phyloP scores from a whole-genome alignment of 176 grass and related monocot species.

The Avena sativa region DNA sequence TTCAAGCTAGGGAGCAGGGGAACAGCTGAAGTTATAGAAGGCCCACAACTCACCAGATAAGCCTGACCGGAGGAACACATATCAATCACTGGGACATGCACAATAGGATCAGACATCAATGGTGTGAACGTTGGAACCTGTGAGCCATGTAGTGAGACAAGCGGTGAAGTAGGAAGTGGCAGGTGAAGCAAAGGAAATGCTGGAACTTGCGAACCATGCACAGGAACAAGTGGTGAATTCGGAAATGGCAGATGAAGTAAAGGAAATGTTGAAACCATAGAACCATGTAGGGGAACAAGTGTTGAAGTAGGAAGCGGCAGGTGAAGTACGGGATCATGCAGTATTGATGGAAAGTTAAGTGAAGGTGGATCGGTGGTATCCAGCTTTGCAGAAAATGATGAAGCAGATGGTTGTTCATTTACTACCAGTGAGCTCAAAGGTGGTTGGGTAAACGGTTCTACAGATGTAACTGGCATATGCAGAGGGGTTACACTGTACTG shows the following conservation, averaged over 20 bases:
- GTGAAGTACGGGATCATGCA: constrained; percentile 69
- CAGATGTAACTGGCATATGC: constrained; percentile 45
- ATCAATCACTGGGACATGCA: constrained; percentile 91
- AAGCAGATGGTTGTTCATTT: constrained; percentile 47
- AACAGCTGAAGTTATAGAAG: constrained; percentile 70
- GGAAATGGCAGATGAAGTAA: constrained; percentile 29
- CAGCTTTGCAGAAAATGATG: constrained; percentile 52
- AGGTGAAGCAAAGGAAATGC: constrained; percentile 60
- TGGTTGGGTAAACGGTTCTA: constrained; percentile 48
- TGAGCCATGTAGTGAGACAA: constrained; percentile 66
- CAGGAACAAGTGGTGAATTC: constrained; percentile 63
- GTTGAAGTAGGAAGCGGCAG: constrained; percentile 67
- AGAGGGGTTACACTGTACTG: constrained; percentile 57
- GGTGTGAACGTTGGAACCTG: constrained; percentile 83
- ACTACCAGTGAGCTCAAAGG: constrained; percentile 61
- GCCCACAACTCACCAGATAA: constrained; percentile 85
- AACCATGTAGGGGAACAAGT: constrained; percentile 65
- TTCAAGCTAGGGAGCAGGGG: constrained; percentile 67
- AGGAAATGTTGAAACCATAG: constrained; percentile 72
- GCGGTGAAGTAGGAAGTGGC: constrained; percentile 65
- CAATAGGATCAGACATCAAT: constrained; percentile 95
- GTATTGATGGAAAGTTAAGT: constrained; percentile 56
- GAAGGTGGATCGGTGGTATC: constrained; percentile 55
- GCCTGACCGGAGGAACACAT: constrained; percentile 84
- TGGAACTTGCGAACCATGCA: constrained; percentile 76